Conservation (phyloP, 2,329 filamentous ascomycete genomes). For the Beauveria pseudobassiana region DNA sequence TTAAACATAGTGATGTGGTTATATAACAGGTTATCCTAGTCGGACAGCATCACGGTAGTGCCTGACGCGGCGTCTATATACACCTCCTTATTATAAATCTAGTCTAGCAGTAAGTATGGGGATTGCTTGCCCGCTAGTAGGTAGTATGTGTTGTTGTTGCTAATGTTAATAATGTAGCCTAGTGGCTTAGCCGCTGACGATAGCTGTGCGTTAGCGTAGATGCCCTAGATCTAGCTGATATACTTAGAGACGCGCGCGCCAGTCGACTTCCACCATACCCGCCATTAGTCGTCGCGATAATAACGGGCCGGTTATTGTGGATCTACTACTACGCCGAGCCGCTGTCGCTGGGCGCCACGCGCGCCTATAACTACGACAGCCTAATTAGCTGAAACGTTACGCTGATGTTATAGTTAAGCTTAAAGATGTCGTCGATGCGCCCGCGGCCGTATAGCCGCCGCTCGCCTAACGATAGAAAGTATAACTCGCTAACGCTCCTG, state of each 20-base stretch:
- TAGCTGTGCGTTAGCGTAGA: background rate
- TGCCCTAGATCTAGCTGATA: background rate
- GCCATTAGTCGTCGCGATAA: background rate
- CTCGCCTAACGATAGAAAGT: background rate
- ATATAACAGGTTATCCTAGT: background rate
- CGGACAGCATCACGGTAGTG: background rate
- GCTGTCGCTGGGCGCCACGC: background rate
- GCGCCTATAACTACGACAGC: background rate
- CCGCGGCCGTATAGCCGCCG: background rate
- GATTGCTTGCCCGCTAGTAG: background rate
- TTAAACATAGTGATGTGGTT: background rate
- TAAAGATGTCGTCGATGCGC: background rate
- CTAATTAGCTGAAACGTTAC: background rate
- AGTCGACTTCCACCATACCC: background rate
- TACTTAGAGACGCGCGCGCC: background rate
- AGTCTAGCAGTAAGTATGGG: background rate
- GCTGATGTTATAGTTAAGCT: background rate
- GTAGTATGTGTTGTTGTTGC: background rate
- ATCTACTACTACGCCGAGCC: background rate
- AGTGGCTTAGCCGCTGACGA: background rate
- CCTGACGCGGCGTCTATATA: background rate
- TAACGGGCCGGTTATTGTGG: background rate
- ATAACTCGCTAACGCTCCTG: background rate
- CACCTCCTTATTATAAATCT: background rate
- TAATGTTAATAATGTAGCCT: background rate